phyloP scores from a whole-genome alignment of 352 stramenopile genomes.

The Plasmopara viticola region DNA sequence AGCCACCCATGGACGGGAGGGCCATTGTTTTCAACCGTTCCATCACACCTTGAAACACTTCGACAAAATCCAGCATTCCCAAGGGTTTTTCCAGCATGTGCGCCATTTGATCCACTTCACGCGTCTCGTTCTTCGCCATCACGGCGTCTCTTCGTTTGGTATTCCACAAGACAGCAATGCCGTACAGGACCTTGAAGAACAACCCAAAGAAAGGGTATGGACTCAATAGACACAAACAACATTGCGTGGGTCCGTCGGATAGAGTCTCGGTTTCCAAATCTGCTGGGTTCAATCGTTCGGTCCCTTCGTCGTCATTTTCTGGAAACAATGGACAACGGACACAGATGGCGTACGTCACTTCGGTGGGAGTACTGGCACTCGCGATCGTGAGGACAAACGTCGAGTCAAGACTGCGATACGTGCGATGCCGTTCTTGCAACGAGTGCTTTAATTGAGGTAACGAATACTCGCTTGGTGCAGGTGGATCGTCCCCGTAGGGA shows the following conservation, averaged over 20 bases:
- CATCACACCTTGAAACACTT: constrained; percentile 61
- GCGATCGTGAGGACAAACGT: constrained; percentile 73
- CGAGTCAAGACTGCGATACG: constrained; percentile 51
- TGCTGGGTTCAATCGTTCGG: constrained; percentile 4
- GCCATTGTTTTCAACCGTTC: constrained; percentile 49
- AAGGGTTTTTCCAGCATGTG: constrained; percentile 27
- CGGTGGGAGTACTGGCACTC: constrained; percentile 35
- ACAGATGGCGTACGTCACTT: constrained; percentile 69
- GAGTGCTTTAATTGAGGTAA: constrained; percentile 44
- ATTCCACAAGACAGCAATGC: constrained; percentile 68
- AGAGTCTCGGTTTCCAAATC: background rate
- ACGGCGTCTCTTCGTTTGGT: constrained; percentile 33
- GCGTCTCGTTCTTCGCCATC: constrained; percentile 14
- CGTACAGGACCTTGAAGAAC: constrained; percentile 79
- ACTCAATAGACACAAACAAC: constrained; percentile 72
- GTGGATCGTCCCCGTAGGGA: constrained; percentile 46
- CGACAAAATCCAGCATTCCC: constrained; percentile 48
- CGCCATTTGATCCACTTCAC: constrained; percentile 6
- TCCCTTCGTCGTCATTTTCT: constrained; percentile 30
- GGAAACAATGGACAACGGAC: constrained; percentile 56
- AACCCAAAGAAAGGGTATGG: constrained; percentile 79
- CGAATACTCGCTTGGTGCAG: constrained; percentile 45
- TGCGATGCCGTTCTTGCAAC: constrained; percentile 62
- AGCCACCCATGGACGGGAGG: constrained; percentile 68
- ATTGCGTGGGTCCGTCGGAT: constrained; percentile 30